Evolutionary conservation across 192 early-diverging fungal genomes (phyloP).

Genomic region (Geranomyces michiganensis): DNA sequence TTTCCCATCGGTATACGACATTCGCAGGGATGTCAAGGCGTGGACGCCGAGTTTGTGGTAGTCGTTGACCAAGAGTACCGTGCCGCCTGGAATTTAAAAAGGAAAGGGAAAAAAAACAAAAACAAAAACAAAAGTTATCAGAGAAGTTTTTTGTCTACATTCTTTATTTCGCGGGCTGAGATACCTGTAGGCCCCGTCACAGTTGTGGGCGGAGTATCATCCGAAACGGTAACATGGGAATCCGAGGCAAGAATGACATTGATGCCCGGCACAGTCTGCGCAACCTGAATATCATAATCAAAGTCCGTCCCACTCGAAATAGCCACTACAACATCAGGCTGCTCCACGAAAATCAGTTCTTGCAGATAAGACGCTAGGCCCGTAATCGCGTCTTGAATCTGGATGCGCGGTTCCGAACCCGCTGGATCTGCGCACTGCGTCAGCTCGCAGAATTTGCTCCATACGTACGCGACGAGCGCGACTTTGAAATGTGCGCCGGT

Average conservation of each 20-base stretch:
- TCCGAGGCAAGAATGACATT: conserved; percentile 14
- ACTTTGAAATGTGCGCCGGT: conserved; percentile 11
- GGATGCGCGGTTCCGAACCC: not conserved
- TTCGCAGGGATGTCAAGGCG: conserved; percentile 1
- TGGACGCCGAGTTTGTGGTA: not conserved
- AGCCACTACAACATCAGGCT: conserved; percentile 24
- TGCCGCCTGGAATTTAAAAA: too few species aligned
- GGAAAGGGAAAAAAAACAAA: too few species aligned
- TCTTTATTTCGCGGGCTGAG: too few species aligned
- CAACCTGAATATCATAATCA: conserved; percentile 6
- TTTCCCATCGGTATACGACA: not conserved
- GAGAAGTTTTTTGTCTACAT: too few species aligned
- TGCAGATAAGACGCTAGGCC: not conserved
- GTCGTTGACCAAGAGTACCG: conserved; percentile 24
- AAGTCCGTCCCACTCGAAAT: not conserved
- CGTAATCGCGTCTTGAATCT: not conserved
- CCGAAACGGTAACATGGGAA: not conserved
- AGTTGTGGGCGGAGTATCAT: too few species aligned
- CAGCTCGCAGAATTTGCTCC: conserved; percentile 2
- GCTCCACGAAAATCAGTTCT: conserved; percentile 15
- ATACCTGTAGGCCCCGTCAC: not conserved
- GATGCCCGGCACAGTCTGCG: conserved; percentile 21
- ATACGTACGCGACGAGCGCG: conserved; percentile 15
- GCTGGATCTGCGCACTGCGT: conserved; percentile 8
- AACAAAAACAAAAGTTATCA: too few species aligned